phyloP scores from a whole-genome alignment of 306 rosid species.

The Datisca glomerata region DNA sequence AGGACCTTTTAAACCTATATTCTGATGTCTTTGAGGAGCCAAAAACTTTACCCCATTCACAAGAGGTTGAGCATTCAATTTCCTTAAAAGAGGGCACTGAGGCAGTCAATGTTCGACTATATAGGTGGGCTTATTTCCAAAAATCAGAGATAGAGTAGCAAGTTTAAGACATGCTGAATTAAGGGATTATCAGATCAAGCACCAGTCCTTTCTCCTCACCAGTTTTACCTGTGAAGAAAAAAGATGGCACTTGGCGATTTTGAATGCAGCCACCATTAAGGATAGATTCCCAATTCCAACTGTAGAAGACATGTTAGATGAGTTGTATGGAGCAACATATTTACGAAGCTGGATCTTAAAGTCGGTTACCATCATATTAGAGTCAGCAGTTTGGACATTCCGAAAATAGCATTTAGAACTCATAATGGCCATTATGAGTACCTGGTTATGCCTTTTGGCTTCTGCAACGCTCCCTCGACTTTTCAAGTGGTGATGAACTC shows the following conservation, averaged over 20 bases:
- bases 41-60: too few relatives aligned
- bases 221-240: not conserved
- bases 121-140: too few relatives aligned
- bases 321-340: not conserved
- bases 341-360: not conserved
- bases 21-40: too few relatives aligned
- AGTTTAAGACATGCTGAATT: too few relatives aligned
- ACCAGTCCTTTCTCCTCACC: not conserved
- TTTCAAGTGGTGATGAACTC: not conserved
- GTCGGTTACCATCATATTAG: too few relatives aligned
- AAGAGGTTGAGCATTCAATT: too few relatives aligned
- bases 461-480: too few relatives aligned
- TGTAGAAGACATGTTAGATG: not conserved
- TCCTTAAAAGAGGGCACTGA: too few relatives aligned
- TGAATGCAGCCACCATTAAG: not conserved
- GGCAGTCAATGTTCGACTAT: too few relatives aligned
- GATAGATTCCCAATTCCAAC: not conserved
- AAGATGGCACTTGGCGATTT: not conserved
- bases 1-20: too few relatives aligned
- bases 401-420: not conserved
- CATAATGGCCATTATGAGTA: not conserved
- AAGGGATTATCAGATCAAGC: not conserved
- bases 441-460: not conserved
- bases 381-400: not conserved
- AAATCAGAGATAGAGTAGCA: too few relatives aligned